Base-by-base conservation (phyloP, 768 basidiomycete species). In the Mycena amicta region DNA sequence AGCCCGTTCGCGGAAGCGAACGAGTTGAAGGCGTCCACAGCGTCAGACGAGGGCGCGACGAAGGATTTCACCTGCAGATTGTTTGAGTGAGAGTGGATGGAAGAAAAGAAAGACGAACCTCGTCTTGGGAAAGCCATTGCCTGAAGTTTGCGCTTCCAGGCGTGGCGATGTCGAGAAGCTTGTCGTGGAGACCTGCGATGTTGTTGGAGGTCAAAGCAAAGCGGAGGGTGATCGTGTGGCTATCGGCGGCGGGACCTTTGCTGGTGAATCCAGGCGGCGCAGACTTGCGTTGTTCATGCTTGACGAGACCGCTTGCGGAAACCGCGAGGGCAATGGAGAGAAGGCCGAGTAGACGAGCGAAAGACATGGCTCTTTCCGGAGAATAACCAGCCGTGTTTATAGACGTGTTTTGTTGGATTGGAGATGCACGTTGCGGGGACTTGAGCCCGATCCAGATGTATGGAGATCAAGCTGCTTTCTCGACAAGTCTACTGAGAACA, bases 1-100 rank as follows among this genome's bases (percentile, higher is more conserved):
- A 57, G 41, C 4, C 26, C 51, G 33, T 57, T 57, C 1, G 50
- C 50, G 5, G 50, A 33, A 2, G 51, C 22, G 39, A 57, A 57
- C 6, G 50, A 12, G 28, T 46, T 37, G 30, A 57, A 57, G 3
- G 43, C 56, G 8, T 28, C 28, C 8, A 52, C 20, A 0, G 56
- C 52, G 4, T 52, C 41, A 2, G 40, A 4, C 13, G 56, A 57
- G 1, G 56, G 56, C 28, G 41, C 8, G 3, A 52, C 23, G 18
- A 31, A 57, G 23, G 50, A 3, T 39, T 52, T 52, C 4, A 52
- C 56, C 50, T 57, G 11, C 16, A 11, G 6, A 8, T 8, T 11
- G 43, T 11, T n/a, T n/a, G n/a, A n/a, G n/a, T n/a, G n/a, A n/a
- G n/a, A n/a, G n/a, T n/a, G n/a, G n/a, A n/a, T n/a, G n/a, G n/a